phyloP scores from a whole-genome alignment of 352 stramenopile species.

The Thalassiosira mediterranea region DNA sequence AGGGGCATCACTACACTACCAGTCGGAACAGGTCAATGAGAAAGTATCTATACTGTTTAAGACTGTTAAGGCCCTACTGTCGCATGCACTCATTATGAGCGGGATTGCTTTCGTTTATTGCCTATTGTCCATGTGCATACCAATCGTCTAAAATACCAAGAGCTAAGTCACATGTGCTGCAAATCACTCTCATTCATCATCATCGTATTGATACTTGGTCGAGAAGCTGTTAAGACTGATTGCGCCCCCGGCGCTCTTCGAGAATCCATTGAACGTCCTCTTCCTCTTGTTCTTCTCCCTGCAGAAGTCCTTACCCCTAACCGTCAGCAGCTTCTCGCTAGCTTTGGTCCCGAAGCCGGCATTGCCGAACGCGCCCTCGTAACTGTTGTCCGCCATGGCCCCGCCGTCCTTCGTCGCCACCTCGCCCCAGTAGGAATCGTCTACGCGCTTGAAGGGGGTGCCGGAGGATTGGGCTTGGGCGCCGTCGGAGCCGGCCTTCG shows the following conservation, averaged over 20 bases:
- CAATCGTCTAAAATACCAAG: neutral
- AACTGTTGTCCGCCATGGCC: constrained; percentile 96
- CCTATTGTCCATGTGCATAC: too few relatives aligned
- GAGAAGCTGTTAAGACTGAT: constrained; percentile 78
- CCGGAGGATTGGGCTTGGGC: constrained; percentile 85
- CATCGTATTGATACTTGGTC: constrained; percentile 75
- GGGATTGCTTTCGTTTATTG: too few relatives aligned
- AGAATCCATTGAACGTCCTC: constrained; percentile 86
- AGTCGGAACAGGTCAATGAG: too few relatives aligned
- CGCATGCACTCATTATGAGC: too few relatives aligned
- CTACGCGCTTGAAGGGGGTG: constrained; percentile 97
- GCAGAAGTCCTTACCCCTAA: constrained; percentile 99
- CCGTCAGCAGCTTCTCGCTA: constrained; percentile 96
- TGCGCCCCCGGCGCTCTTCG: constrained; percentile 62
- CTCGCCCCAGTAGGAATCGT: constrained; percentile 95
- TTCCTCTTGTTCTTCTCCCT: constrained; percentile 99
- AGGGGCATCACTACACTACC: too few relatives aligned
- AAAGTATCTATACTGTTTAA: too few relatives aligned
- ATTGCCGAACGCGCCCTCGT: constrained; percentile 95
- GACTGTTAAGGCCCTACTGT: too few relatives aligned
- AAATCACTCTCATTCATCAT: constrained; percentile 48
- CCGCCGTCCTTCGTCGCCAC: constrained; percentile 80
- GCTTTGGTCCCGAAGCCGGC: constrained; percentile 96
- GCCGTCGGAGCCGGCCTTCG: constrained; percentile 85
- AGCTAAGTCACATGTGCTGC: neutral